phyloP scores from a whole-genome alignment of 73 alveolate species.

The Paramecium sexaurelia region DNA sequence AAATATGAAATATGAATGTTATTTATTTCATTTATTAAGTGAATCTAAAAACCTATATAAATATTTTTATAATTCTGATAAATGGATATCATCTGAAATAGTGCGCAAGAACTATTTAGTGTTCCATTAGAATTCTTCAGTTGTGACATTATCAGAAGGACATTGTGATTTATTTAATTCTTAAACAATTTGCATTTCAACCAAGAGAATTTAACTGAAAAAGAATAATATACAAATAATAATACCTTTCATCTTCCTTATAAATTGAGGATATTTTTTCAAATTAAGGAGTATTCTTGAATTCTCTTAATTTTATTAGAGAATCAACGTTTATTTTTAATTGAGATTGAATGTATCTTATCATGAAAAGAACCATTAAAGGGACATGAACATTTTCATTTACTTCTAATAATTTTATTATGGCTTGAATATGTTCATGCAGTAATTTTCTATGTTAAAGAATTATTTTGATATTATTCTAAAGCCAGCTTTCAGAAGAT shows the following conservation, averaged over 20 bases:
- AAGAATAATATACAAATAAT: background rate
- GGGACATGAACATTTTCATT: slow-evolving; percentile 39
- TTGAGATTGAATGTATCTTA: background rate
- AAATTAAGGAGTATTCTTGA: background rate
- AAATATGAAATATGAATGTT: slow-evolving; percentile 18
- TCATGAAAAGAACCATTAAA: background rate
- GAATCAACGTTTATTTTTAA: background rate
- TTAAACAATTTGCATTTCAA: background rate
- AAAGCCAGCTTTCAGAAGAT: background rate
- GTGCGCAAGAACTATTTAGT: background rate
- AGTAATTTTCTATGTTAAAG: background rate
- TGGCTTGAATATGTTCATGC: background rate
- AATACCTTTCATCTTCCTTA: slow-evolving; percentile 45
- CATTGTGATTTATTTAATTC: background rate
- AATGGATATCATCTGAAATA: background rate
- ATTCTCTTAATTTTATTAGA: background rate
- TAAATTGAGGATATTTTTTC: background rate
- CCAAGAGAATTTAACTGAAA: background rate
- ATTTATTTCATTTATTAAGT: background rate
- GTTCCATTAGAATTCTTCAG: slow-evolving; percentile 34
- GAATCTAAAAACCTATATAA: background rate
- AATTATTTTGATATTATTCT: background rate
- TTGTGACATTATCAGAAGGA: background rate
- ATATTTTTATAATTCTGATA: background rate
- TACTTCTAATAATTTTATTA: background rate